A percentile compares a stretch with the other conserved stretches of the same genome.
These are phyloP conservation scores for Samsoniella hepiali DNA, from an alignment of 2,329 filamentous ascomycete genomes.

Conservation along the genomic window DNA sequence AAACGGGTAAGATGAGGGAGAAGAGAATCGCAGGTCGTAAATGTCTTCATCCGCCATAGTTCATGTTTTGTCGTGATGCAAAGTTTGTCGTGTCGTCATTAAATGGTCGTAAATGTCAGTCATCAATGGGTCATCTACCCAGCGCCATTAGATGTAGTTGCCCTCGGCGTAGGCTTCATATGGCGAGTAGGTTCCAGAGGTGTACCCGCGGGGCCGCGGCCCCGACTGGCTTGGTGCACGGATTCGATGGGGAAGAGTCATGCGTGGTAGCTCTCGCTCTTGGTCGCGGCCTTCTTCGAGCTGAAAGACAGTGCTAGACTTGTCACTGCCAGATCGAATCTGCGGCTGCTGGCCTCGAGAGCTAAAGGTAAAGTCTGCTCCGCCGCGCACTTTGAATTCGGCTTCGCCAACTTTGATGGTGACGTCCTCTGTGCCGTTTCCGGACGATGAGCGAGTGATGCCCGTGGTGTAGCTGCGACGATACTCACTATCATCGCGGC, in stretches of 20 bases:
- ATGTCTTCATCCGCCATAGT: conserved; percentile 9
- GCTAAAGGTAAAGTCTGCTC: conserved; percentile 58
- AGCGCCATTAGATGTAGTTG: conserved; percentile 11
- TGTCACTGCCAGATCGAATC: conserved; percentile 48
- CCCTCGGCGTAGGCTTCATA: conserved; percentile 21
- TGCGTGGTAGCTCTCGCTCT: conserved; percentile 37
- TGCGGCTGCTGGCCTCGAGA: conserved; percentile 27
- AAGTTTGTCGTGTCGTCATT: conserved; percentile 17
- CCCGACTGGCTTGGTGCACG: conserved; percentile 50
- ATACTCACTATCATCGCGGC: conserved; percentile 62
- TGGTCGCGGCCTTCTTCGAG: conserved; percentile 47
- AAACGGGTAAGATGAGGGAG: conserved; percentile 21
- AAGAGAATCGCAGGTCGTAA: conserved; percentile 17
- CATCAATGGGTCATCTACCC: background rate
- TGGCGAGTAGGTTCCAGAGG: conserved; percentile 25
- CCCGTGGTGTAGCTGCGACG: conserved; percentile 59
- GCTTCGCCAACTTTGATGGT: conserved; percentile 59
- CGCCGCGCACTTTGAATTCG: conserved; percentile 55
- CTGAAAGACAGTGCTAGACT: conserved; percentile 46
- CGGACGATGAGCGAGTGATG: conserved; percentile 50
- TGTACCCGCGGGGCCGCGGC: conserved; percentile 38
- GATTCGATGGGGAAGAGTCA: conserved; percentile 38
- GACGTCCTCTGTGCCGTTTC: conserved; percentile 54
- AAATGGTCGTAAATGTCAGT: conserved; percentile 15
- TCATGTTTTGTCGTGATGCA: conserved; percentile 12